Evolutionary conservation across 2,329 filamentous ascomycete species (phyloP).

Genomic region (Blastomyces emzantsi): DNA sequence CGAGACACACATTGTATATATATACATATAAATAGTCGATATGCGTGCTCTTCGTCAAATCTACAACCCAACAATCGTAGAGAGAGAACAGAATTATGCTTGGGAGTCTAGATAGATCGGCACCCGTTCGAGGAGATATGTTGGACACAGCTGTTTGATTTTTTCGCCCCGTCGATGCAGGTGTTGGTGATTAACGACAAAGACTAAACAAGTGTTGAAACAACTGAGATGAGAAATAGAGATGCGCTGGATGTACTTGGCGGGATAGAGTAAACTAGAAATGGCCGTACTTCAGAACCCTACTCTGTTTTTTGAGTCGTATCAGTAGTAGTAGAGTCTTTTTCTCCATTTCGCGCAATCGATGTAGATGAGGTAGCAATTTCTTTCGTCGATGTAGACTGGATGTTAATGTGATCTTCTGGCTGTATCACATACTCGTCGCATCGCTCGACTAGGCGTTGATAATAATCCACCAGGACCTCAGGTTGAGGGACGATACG

Average conservation of each 20-base stretch:
- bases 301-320: background rate
- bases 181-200: background rate
- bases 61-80: background rate
- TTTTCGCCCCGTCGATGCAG: background rate
- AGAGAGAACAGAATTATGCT: background rate
- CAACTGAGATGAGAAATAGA: background rate
- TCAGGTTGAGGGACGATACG: slow-evolving; percentile 94
- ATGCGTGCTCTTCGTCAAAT: background rate
- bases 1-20: background rate
- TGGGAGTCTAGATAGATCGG: background rate
- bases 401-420: slow-evolving; percentile 9
- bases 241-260: background rate
- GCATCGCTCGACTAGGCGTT: slow-evolving; percentile 64
- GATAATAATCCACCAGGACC: slow-evolving; percentile 86
- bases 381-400: background rate
- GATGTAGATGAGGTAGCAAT: background rate
- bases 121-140: background rate
- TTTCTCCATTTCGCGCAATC: background rate
- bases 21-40: background rate
- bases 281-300: too few relatives aligned
- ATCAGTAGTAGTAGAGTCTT: background rate
- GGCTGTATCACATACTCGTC: slow-evolving; percentile 49
- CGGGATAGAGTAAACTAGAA: background rate
- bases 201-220: background rate
- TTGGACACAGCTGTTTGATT: background rate